Evolutionary conservation across 164 flowering plant genomes (phyloP).

Genomic region (Chimonanthus salicifolius): DNA sequence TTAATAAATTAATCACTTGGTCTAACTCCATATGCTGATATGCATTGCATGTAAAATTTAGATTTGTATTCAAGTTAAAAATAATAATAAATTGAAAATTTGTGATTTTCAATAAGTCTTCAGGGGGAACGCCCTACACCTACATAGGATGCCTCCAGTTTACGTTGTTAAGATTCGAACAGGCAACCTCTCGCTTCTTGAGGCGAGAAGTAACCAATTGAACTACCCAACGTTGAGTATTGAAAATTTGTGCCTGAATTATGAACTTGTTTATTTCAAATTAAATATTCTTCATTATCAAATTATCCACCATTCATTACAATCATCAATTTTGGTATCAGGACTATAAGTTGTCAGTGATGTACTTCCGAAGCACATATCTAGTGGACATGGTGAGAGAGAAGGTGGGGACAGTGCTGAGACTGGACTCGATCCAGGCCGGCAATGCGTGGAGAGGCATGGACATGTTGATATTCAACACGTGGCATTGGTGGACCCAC

Average conservation of each 20-base stretch:
- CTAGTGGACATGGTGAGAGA: constrained; percentile 61
- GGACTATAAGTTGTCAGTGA: constrained; percentile 60
- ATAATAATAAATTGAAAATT: too few relatives aligned
- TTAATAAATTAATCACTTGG: too few relatives aligned
- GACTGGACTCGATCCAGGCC: constrained; percentile 43
- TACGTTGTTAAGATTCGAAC: too few relatives aligned
- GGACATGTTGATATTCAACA: constrained; percentile 71
- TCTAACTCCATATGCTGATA: too few relatives aligned
- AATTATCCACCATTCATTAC: neutral
- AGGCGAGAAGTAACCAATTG: too few relatives aligned
- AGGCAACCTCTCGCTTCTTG: too few relatives aligned
- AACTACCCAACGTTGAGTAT: too few relatives aligned
- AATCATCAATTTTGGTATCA: constrained; percentile 14
- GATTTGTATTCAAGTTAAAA: too few relatives aligned
- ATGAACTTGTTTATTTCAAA: neutral
- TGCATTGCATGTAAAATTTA: too few relatives aligned
- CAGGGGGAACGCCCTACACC: too few relatives aligned
- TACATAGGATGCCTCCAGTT: too few relatives aligned
- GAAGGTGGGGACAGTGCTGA: constrained; percentile 42
- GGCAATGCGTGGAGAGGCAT: constrained; percentile 63
- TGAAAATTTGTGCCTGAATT: neutral
- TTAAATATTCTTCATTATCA: neutral
- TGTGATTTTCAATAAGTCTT: too few relatives aligned
- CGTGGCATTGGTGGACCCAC: constrained; percentile 99
- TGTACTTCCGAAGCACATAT: constrained; percentile 41